A percentile compares a stretch with the other conserved stretches of the same genome.
Evolutionary conservation across 805 yeast species (phyloP).

Genomic region (Zygotorulaspora florentina): DNA sequence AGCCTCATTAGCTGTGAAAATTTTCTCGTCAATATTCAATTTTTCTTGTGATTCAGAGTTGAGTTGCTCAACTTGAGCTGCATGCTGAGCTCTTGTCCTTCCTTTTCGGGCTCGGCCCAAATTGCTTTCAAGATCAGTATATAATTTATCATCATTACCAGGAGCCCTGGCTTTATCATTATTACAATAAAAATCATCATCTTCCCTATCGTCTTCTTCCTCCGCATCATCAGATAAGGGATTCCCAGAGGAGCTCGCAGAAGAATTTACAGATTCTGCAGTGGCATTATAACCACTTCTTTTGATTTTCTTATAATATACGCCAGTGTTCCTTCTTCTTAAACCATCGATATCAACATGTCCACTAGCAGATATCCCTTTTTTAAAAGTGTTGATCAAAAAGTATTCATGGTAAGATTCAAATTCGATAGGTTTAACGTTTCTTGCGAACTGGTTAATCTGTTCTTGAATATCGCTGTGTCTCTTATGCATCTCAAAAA

Average conservation of each 20-base stretch:
- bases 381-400: constrained; percentile 26
- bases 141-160: constrained; percentile 1
- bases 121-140: neutral
- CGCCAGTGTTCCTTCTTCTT: constrained; percentile 26
- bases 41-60: constrained; percentile 3
- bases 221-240: constrained; percentile 6
- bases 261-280: constrained; percentile 4
- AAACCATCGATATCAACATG: constrained; percentile 29
- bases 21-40: neutral
- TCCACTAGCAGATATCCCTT: constrained; percentile 34
- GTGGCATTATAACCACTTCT: constrained; percentile 3
- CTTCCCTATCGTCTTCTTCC: constrained; percentile 9
- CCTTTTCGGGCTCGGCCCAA: constrained; percentile 1
- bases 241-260: constrained; percentile 9
- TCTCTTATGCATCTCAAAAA: constrained; percentile 2
- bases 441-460: constrained; percentile 13
- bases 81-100: constrained; percentile 8
- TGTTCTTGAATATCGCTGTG: constrained; percentile 5
- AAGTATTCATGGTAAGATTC: constrained; percentile 34
- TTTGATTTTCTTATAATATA: constrained; percentile 26
- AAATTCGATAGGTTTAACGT: constrained; percentile 29
- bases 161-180: constrained; percentile 2
- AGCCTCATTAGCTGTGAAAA: constrained; percentile 13
- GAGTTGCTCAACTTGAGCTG: constrained; percentile 4
- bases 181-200: constrained; percentile 2